A percentile compares a stretch with the other conserved stretches of the same genome.
These are phyloP conservation scores for Ambrosia hybrid DNA, from an alignment of 140 eudicot genomes.

Conservation along the genomic window DNA sequence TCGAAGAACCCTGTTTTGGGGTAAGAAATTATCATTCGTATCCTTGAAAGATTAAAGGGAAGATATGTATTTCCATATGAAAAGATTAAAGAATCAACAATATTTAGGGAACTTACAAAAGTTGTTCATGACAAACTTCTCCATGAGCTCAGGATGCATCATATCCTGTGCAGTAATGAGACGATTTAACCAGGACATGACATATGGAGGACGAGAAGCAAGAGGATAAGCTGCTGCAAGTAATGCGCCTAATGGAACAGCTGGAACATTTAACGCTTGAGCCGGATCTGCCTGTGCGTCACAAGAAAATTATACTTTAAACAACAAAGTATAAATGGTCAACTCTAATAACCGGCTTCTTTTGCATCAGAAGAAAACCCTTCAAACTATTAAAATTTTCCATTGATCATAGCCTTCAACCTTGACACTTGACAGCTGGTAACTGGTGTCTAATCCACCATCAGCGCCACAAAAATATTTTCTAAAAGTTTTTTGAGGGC, in stretches of 20 bases:
- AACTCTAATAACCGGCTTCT: neutral
- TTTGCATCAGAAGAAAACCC: too few species aligned
- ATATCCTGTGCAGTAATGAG: conserved; percentile 66
- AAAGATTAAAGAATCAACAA: neutral
- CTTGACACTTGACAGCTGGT: too few species aligned
- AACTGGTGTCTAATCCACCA: too few species aligned
- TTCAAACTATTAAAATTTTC: too few species aligned
- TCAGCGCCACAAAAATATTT: too few species aligned
- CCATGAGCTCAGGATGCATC: conserved; percentile 69
- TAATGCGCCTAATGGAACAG: conserved; percentile 72
- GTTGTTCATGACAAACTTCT: conserved; percentile 70
- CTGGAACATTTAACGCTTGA: conserved; percentile 56
- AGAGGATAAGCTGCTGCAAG: conserved; percentile 71
- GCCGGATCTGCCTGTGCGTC: conserved; percentile 68
- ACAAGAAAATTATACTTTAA: conserved; percentile 7
- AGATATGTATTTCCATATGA: neutral
- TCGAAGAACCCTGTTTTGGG: neutral
- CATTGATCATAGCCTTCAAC: too few species aligned
- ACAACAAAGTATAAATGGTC: neutral
- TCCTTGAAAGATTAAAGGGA: conserved; percentile 7
- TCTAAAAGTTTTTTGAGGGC: neutral
- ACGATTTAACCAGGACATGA: conserved; percentile 70
- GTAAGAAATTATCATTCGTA: neutral
- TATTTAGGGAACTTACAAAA: conserved; percentile 49
- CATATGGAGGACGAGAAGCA: conserved; percentile 73